phyloP scores from a whole-genome alignment of 2,329 filamentous ascomycete species.

The Aspergillus candidus region DNA sequence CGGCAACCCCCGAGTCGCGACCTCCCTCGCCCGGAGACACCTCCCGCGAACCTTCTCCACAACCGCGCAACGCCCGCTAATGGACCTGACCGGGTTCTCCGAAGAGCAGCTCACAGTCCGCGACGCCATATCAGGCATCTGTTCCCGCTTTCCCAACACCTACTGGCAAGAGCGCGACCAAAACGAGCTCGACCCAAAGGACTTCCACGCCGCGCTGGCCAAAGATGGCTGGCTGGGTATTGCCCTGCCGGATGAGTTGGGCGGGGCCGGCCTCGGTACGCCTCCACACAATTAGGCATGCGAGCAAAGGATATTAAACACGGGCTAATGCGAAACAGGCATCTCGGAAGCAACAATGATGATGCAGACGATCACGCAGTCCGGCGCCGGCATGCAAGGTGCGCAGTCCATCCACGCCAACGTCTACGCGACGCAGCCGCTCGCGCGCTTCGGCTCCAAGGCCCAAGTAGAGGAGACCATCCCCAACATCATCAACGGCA shows the following conservation, averaged over 20 bases:
- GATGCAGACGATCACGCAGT: constrained; percentile 73
- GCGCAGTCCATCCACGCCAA: constrained; percentile 56
- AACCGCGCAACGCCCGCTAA: constrained; percentile 42
- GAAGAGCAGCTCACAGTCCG: constrained; percentile 67
- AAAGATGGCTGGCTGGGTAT: constrained; percentile 77
- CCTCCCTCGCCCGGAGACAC: too few species aligned
- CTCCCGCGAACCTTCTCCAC: constrained; percentile 24
- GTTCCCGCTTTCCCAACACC: constrained; percentile 60
- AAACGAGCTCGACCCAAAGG: constrained; percentile 62
- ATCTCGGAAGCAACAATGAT: constrained; percentile 82
- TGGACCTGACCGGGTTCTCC: constrained; percentile 68
- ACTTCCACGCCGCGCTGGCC: constrained; percentile 69
- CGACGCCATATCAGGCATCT: constrained; percentile 63
- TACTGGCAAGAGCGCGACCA: constrained; percentile 75
- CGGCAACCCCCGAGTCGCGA: too few species aligned
- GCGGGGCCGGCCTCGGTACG: constrained; percentile 61
- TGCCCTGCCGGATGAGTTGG: constrained; percentile 66
- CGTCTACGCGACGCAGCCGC: constrained; percentile 56
- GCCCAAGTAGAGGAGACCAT: constrained; percentile 60
- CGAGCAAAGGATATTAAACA: too few species aligned
- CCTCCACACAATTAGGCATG: too few species aligned
- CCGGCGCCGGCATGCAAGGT: constrained; percentile 69
- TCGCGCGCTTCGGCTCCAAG: constrained; percentile 65
- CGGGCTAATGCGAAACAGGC: constrained; percentile 27
- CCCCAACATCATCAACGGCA: constrained; percentile 64